Evolutionary conservation across 1,284 basidiomycete species (phyloP).

Genomic region (Malassezia sp.): DNA sequence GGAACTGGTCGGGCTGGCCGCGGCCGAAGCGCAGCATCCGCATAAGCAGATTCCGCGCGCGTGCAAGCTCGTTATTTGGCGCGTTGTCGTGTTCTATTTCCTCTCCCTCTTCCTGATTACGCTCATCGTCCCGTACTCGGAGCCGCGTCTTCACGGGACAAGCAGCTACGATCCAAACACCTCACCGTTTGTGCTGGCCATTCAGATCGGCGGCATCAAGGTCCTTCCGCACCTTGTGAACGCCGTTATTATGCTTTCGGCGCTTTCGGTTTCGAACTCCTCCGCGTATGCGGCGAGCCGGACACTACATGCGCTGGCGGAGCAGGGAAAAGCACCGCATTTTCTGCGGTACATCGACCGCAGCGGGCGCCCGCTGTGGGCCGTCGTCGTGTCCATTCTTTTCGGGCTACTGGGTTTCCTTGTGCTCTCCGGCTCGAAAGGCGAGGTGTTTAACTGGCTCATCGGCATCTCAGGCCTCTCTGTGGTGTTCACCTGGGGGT

Average conservation of each 20-base stretch:
- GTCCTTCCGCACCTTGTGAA: conserved; percentile 51
- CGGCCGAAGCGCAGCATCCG: conserved; percentile 54
- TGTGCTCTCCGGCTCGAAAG: conserved; percentile 34
- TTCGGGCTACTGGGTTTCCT: conserved; percentile 40
- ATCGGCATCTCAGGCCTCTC: conserved; percentile 51
- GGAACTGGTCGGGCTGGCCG: conserved; percentile 74
- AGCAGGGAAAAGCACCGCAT: conserved; percentile 49
- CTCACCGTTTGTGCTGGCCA: conserved; percentile 52
- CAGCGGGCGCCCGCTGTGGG: conserved; percentile 50
- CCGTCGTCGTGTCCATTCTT: conserved; percentile 40
- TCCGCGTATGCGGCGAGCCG: conserved; percentile 48
- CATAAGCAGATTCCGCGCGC: conserved; percentile 38
- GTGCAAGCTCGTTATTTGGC: conserved; percentile 27
- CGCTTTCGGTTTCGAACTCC: conserved; percentile 48
- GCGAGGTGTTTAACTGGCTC: conserved; percentile 49
- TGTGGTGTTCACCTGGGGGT: conserved; percentile 50
- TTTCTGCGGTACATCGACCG: conserved; percentile 50
- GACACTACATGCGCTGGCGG: conserved; percentile 44
- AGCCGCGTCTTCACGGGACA: conserved; percentile 16
- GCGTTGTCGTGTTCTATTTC: conserved; percentile 49
- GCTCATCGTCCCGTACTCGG: conserved; percentile 31
- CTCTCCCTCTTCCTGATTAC: conserved; percentile 49
- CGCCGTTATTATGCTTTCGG: conserved; percentile 48
- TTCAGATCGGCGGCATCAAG: conserved; percentile 47
- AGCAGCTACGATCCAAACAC: conserved; percentile 42